Evolutionary conservation across 2,329 filamentous ascomycete genomes (phyloP), one percentile per base, ranked within the genome.

Genomic region (Lizonia empirigonia): DNA sequence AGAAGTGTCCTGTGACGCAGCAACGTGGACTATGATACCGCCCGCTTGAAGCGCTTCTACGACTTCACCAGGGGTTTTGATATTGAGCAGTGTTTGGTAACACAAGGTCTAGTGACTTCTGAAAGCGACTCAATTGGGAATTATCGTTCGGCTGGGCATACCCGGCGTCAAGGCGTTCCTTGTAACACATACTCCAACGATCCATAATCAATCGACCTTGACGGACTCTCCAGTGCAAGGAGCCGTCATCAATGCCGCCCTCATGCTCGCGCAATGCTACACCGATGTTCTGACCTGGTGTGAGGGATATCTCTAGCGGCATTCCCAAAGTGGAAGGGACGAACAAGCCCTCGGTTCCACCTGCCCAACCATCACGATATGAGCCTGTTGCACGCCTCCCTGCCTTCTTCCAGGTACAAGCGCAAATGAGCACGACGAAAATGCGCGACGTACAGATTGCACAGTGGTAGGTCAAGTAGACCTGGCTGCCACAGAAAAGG

Each of bases 1-100:
- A 64, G 89, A 95, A 71, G 83, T 94, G 44, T 89, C 85, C 53
- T 86, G 82, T 64, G 84, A 88, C 69, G 82, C 83, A 35, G 78
- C 81, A 40, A 84, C 82, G 7, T 86, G 83, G 82, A 83, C 77
- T 1, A 78, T 81, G 75, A 78, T 81, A 63, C 76, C 79, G 47
- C 70, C 77, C n/a, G 69, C 72, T 40, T 74, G 50, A 64, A 36
- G 9, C 13, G 7, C 8, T 15, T 10, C 22, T 47, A 16, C 7
- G 10, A 30, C 27, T n/a, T 8, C 29, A n/a, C 10, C 23, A 27
- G 32, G 33, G 37, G 36, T 33, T 52, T 24, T 47, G 49, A 36
- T 38, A 39, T 47, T 29, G 34, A 34, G 34, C 36, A 22, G 24
- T 27, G 33, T 20, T 16, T 41, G 34, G 49, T 52, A 23, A 34